Conservation (phyloP, 176 grass and related monocot genomes). For the Aegilops umbellulata region DNA sequence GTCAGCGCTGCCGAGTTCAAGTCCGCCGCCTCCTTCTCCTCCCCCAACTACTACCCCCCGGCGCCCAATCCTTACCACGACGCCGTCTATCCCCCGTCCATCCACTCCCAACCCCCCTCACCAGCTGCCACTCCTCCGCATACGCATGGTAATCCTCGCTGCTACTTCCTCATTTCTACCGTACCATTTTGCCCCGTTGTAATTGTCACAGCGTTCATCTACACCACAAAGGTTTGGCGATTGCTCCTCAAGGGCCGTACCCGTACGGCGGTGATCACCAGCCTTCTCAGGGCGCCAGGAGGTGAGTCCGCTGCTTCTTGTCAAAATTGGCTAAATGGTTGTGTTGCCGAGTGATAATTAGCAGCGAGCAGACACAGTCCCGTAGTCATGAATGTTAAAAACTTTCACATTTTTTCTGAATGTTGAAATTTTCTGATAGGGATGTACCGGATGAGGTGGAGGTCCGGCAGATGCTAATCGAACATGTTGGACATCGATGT, state of each 20-base stretch:
- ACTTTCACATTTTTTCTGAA: slow-evolving; percentile 7
- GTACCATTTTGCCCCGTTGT: background rate
- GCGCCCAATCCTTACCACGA: slow-evolving; percentile 6
- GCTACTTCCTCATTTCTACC: background rate
- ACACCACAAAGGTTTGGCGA: slow-evolving; percentile 14
- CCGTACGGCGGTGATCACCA: slow-evolving; percentile 44
- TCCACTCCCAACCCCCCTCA: slow-evolving; percentile 12
- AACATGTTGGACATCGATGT: slow-evolving; percentile 78
- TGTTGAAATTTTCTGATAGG: slow-evolving; percentile 45
- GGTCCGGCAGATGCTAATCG: slow-evolving; percentile 71
- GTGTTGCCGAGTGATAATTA: background rate
- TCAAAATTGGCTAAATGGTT: background rate
- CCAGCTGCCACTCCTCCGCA: background rate
- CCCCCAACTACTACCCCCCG: background rate
- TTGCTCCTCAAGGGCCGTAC: slow-evolving; percentile 53
- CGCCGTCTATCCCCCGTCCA: slow-evolving; percentile 42
- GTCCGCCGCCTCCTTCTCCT: slow-evolving; percentile 64
- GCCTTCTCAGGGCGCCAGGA: slow-evolving; percentile 45
- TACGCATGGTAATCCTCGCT: slow-evolving; percentile 6
- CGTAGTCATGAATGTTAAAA: background rate
- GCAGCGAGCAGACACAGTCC: background rate
- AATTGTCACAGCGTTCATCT: background rate
- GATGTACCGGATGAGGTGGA: slow-evolving; percentile 83
- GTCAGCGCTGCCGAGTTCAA: slow-evolving; percentile 68
- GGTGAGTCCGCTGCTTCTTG: slow-evolving; percentile 25